Conservation (phyloP, 2,329 filamentous ascomycete species). For the Pseudocercospora eumusae region DNA sequence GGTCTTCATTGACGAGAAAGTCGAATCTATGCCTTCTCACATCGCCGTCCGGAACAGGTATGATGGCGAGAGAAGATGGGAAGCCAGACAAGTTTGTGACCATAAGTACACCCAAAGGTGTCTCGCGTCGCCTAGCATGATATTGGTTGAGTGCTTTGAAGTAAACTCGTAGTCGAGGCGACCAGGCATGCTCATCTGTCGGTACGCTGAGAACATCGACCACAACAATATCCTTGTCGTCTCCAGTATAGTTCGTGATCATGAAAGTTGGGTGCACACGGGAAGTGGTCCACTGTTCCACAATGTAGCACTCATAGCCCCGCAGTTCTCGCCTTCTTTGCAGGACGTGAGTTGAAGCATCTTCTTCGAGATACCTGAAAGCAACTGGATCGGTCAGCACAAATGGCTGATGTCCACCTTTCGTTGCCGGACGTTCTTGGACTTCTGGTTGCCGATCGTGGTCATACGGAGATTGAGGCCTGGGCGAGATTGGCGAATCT, state of each 20-base stretch:
- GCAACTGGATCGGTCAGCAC: constrained; percentile 68
- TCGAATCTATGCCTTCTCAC: constrained; percentile 74
- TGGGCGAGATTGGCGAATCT: constrained; percentile 18
- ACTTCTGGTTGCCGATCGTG: constrained; percentile 12
- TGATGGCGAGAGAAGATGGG: constrained; percentile 88
- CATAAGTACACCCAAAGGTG: constrained; percentile 81
- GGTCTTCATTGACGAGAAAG: constrained; percentile 91
- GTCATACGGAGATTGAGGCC: constrained; percentile 18
- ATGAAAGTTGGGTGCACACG: constrained; percentile 85
- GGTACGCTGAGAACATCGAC: constrained; percentile 82
- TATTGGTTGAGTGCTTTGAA: constrained; percentile 83
- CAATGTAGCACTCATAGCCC: constrained; percentile 90
- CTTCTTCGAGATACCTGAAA: constrained; percentile 80
- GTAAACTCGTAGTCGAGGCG: constrained; percentile 74
- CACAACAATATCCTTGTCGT: constrained; percentile 73
- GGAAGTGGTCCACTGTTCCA: constrained; percentile 98
- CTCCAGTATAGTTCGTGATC: constrained; percentile 90
- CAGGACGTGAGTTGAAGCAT: constrained; percentile 72
- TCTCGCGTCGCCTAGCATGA: constrained; percentile 81
- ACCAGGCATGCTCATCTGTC: constrained; percentile 77
- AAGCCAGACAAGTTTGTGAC: constrained; percentile 92
- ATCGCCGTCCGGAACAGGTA: constrained; percentile 84
- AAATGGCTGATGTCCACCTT: constrained; percentile 55
- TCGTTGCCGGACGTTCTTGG: constrained; percentile 8
- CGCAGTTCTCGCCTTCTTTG: constrained; percentile 68